phyloP scores from a whole-genome alignment of 129 eudicot species.

The Centella asiatica region DNA sequence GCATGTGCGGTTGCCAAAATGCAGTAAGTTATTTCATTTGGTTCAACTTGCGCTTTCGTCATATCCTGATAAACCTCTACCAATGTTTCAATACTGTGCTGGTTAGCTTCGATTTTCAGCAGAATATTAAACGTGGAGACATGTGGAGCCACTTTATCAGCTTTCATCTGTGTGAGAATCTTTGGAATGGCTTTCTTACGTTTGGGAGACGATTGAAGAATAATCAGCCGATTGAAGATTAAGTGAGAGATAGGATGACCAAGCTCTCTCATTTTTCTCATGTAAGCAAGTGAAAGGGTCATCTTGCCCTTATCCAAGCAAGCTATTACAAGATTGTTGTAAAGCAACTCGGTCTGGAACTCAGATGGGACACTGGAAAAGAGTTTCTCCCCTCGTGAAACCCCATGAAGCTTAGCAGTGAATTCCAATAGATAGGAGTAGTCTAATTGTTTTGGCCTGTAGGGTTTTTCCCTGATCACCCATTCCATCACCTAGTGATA shows the following conservation, averaged over 20 bases:
- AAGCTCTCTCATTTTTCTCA: slow-evolving; percentile 91
- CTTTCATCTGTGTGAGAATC: slow-evolving; percentile 87
- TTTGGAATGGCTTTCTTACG: slow-evolving; percentile 59
- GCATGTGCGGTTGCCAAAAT: slow-evolving; percentile 83
- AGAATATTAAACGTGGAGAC: slow-evolving; percentile 88
- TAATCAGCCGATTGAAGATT: slow-evolving; percentile 81
- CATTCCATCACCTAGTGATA: slow-evolving; percentile 88
- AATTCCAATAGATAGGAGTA: slow-evolving; percentile 75
- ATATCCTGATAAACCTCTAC: slow-evolving; percentile 62
- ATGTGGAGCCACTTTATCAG: slow-evolving; percentile 76
- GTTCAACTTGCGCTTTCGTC: slow-evolving; percentile 52
- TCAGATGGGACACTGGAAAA: slow-evolving; percentile 67
- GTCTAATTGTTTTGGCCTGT: slow-evolving; percentile 79
- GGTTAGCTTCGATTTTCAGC: slow-evolving; percentile 77
- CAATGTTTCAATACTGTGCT: slow-evolving; percentile 69
- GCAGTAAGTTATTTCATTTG: slow-evolving; percentile 82
- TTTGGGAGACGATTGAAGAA: slow-evolving; percentile 79
- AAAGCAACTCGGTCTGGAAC: slow-evolving; percentile 67
- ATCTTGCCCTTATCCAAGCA: slow-evolving; percentile 90
- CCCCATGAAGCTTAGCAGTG: slow-evolving; percentile 85
- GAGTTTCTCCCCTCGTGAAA: slow-evolving; percentile 79
- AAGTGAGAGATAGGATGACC: slow-evolving; percentile 73
- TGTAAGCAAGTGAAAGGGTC: slow-evolving; percentile 67
- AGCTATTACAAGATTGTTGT: slow-evolving; percentile 92
- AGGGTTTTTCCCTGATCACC: slow-evolving; percentile 94